phyloP scores from a whole-genome alignment of 257 asterid species.

The Solanum tarijense region DNA sequence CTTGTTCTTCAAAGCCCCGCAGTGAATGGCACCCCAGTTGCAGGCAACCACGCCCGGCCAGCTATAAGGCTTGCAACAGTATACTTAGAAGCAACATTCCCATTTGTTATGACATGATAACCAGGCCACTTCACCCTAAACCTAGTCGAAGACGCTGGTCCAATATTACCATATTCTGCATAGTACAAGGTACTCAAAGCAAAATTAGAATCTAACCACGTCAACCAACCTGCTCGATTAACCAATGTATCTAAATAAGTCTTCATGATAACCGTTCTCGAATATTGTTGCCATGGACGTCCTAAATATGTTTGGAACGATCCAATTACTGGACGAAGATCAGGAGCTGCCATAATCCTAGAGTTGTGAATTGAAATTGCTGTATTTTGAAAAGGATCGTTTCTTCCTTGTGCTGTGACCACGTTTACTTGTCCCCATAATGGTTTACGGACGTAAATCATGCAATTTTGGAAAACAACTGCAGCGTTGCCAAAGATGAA shows the following conservation, averaged over 20 bases:
- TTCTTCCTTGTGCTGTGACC: constrained; percentile 86
- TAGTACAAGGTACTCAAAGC: constrained; percentile 62
- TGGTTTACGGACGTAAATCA: constrained; percentile 65
- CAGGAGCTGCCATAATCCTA: constrained; percentile 48
- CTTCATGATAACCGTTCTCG: constrained; percentile 60
- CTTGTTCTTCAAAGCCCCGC: constrained; percentile 39
- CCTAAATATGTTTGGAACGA: constrained; percentile 49
- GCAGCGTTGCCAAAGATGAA: constrained; percentile 89
- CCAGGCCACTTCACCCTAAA: constrained; percentile 71
- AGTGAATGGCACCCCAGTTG: constrained; percentile 70
- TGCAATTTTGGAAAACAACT: constrained; percentile 62
- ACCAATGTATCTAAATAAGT: constrained; percentile 37
- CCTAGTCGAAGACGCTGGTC: constrained; percentile 39
- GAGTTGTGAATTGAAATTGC: constrained; percentile 71
- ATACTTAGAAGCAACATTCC: constrained; percentile 33
- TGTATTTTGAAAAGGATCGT: constrained; percentile 84
- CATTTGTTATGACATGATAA: constrained; percentile 30
- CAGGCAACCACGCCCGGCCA: constrained; percentile 67
- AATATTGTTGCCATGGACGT: constrained; percentile 72
- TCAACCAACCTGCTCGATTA: constrained; percentile 64
- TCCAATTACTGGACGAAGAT: constrained; percentile 32
- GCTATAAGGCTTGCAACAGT: constrained; percentile 58
- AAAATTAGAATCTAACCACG: constrained; percentile 48
- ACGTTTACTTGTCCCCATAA: constrained; percentile 55
- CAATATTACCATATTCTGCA: constrained; percentile 66